These are phyloP conservation scores for Kuraishia capsulata DNA, from an alignment of 805 yeast genomes.

Conservation along the genomic window DNA sequence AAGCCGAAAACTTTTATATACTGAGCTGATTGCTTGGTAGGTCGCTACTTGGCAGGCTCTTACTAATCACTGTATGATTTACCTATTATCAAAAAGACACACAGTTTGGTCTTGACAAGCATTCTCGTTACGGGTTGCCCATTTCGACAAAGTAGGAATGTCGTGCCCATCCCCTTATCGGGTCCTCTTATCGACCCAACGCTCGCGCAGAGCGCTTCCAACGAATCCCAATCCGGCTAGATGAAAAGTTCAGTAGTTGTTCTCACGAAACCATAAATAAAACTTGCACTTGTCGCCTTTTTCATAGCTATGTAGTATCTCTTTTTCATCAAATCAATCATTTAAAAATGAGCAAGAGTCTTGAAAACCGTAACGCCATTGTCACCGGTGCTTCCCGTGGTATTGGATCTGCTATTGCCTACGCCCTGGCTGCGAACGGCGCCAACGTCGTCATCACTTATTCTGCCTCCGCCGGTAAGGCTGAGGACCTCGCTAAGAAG, in stretches of 20 bases:
- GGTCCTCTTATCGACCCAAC: background rate
- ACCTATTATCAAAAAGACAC: no score
- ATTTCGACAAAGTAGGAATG: background rate
- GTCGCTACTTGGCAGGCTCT: no score
- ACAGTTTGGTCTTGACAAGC: no score
- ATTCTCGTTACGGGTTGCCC: background rate
- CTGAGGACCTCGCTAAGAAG: constrained; percentile 4
- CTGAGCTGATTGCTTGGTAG: no score
- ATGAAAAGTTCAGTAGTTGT: background rate
- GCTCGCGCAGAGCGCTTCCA: no score
- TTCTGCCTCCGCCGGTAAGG: constrained; percentile 3
- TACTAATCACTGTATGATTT: no score
- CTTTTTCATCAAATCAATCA: background rate
- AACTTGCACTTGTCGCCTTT: background rate
- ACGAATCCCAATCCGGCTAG: no score
- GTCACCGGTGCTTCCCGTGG: constrained; percentile 13
- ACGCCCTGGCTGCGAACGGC: constrained; percentile 8
- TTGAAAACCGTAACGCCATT: constrained; percentile 6
- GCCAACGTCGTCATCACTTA: constrained; percentile 11
- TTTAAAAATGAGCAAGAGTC: background rate
- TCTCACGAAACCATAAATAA: background rate
- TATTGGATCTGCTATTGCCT: constrained; percentile 10
- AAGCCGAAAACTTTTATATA: background rate
- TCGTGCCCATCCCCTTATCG: background rate
- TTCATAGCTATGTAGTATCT: background rate